Evolutionary conservation across 331 rosid species (phyloP), one percentile per base, ranked within the genome.

Genomic region (Prunus yedoensis): DNA sequence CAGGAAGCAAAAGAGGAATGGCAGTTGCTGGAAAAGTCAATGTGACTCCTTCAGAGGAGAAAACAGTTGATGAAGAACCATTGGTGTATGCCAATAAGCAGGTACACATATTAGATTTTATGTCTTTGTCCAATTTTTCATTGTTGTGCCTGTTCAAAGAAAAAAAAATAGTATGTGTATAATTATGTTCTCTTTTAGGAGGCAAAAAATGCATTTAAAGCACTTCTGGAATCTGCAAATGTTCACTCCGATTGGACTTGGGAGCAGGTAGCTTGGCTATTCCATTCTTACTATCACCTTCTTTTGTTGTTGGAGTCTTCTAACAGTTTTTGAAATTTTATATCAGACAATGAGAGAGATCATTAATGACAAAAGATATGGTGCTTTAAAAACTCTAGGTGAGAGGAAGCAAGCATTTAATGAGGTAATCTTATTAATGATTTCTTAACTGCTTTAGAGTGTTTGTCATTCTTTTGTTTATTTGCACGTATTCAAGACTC

Each of bases 341-440:
- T 66, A 15, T 43, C 89, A 95, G 99, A 82, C 97, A 75, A 95
- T 95, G 99, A 91, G 94, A 83, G 99, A 95, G 84, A 95, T 90
- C 74, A 82, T 95, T 80, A 92, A 77, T 82, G 99, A 95, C 87
- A 92, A 89, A 86, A 84, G 98, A 80, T 95, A 95, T 81, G 94
- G 88, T 53, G 98, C 97, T 61, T 82, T 95, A 54, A 95, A 87
- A 86, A 95, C 99, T 66, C 94, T 88, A 65, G 99, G 99, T 56
- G 99, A 95, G 89, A 88, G 96, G 84, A 95, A 95, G 80, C 99
- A 95, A 86, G 98, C 99, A 68, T 95, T 92, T 81, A 91, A 95
- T 85, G 99, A 92, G 99, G 99, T 95, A 88, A 81, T 75, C 53
- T 60, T 57, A 79, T 74, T 73, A 23, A 50, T 73, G 68, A 23